phyloP scores from a whole-genome alignment of 768 basidiomycete genomes.

The Panus rudis region DNA sequence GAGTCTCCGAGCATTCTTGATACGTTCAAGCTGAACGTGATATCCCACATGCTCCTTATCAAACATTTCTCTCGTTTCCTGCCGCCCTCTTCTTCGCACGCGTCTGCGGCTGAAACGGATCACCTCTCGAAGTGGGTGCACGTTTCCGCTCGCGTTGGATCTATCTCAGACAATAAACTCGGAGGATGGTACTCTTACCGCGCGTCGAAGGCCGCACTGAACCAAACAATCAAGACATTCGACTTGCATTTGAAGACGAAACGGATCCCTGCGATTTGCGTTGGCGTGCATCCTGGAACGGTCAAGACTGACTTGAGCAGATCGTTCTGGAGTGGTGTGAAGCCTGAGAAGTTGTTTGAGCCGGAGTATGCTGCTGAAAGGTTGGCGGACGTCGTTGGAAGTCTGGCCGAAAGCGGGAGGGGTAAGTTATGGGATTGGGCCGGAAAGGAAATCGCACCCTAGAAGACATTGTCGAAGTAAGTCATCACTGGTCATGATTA shows the following conservation, averaged over 20 bases:
- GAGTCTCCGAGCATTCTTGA: slow-evolving; percentile 32
- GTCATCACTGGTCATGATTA: too few species aligned
- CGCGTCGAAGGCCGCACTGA: slow-evolving; percentile 54
- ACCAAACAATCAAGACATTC: slow-evolving; percentile 56
- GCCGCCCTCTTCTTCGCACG: slow-evolving; percentile 22
- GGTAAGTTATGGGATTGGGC: slow-evolving; percentile 56
- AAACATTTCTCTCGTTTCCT: slow-evolving; percentile 59
- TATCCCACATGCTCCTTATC: slow-evolving; percentile 53
- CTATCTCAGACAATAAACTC: slow-evolving; percentile 47
- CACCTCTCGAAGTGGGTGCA: slow-evolving; percentile 52
- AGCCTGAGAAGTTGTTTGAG: slow-evolving; percentile 36
- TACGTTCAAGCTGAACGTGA: slow-evolving; percentile 51
- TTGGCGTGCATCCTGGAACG: slow-evolving; percentile 55
- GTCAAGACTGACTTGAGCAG: slow-evolving; percentile 54
- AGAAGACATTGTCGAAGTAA: too few species aligned
- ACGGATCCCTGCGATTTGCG: slow-evolving; percentile 40
- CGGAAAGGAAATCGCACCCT: slow-evolving; percentile 39
- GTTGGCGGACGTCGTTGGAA: slow-evolving; percentile 38
- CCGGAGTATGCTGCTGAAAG: slow-evolving; percentile 43
- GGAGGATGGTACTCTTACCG: slow-evolving; percentile 63
- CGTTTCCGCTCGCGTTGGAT: slow-evolving; percentile 52
- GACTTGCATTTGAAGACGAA: slow-evolving; percentile 46
- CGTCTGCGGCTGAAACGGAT: slow-evolving; percentile 8
- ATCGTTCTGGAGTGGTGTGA: slow-evolving; percentile 40
- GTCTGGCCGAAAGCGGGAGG: slow-evolving; percentile 32